Evolutionary conservation across 768 basidiomycete genomes (phyloP), one percentile per base, ranked within the genome.

Genomic region (Pulveroboletus ravenelii): DNA sequence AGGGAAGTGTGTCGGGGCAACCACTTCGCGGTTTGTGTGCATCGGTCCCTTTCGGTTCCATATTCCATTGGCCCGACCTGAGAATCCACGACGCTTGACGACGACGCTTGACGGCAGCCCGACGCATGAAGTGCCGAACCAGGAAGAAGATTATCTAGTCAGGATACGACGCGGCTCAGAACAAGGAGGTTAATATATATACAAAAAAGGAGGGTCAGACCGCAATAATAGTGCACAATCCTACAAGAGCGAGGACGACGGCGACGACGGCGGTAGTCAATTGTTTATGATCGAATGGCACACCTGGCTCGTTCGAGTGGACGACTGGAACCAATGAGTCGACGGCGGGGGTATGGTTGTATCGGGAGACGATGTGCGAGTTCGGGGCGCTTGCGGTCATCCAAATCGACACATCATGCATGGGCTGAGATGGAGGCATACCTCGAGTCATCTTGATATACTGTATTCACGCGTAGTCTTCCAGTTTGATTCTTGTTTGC

Each of bases 81-180:
- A 62, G 53, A 46, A 61, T 62, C 60, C 60, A 62, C n/a, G 57
- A 62, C 8, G 54, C 57, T 51, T 62, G 61, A 51, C 61, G 15
- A 62, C n/a, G 57, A 62, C 8, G 54, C 57, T 51, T 62, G 61
- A 51, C 61, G 15, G 52, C 57, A 15, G 52, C 45, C 5, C 51
- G 52, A 44, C 44, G 57, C 47, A 59, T 54, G 15, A 27, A 48
- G 42, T 48, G 51, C 30, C 53, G 58, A 40, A 60, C 61, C 15
- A 51, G 1, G 36, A 59, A 41, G 23, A 34, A 41, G 23, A 34
- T n/a, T 20, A 54, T 41, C 58, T 62, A 30, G 36, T 30, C 41
- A 34, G 18, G 9, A 27, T 23, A 29, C 17, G 0, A 14, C 13
- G 23, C n/a, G 10, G 34, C 20, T 58, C 14, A 54, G 52, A 29